Evolutionary conservation across 345 rosid genomes (phyloP), one percentile per base, ranked within the genome.

Genomic region (Eucalyptus globulus): DNA sequence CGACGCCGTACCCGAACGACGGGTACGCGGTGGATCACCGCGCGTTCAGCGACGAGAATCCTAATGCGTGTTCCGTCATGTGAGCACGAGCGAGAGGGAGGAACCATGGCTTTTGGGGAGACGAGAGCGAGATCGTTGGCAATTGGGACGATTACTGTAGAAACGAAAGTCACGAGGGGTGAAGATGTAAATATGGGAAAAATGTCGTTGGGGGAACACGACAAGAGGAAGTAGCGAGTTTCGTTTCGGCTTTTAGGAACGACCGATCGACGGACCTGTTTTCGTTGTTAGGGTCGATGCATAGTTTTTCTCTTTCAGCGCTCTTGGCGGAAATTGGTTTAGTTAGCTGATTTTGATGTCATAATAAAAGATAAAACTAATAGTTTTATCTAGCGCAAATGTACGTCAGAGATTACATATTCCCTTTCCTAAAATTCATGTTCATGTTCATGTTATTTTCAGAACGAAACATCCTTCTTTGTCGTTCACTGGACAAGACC

Each of bases 1-100:
- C 91, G 87, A 80, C 87, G 26, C 93, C 89, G 4, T 51, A 88
- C 54, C 29, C 22, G 9, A 91, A 91, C 89, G 91, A 92, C 9
- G 94, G 90, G 8, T 93, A 94, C 88, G 72, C 7, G 56, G 16
- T 86, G 90, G 94, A 91, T 22, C 92, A 89, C 15, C 91, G 87
- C 8, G 13, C 87, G 87, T 96, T 97, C 87, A 96, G 99, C 69
- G 99, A 97, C 87, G 99, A 97, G 94, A 96, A 97, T 92, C 99
- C 99, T 11, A 96, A 97, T 80, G 95, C 95, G 0, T 97, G 99
- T 86, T 94, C 95, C 58, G 81, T 97, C 19, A 96, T 97, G 97
- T 96, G 92, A 97, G 53, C 49, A 40, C 49, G 72, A 87, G 34
- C 22, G 37, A 14, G 37, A n/a, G 37, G 8, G n/a, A 6, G 15